Evolutionary conservation across 805 yeast species (phyloP).

Genomic region (Saccharomycopsis sp.): DNA sequence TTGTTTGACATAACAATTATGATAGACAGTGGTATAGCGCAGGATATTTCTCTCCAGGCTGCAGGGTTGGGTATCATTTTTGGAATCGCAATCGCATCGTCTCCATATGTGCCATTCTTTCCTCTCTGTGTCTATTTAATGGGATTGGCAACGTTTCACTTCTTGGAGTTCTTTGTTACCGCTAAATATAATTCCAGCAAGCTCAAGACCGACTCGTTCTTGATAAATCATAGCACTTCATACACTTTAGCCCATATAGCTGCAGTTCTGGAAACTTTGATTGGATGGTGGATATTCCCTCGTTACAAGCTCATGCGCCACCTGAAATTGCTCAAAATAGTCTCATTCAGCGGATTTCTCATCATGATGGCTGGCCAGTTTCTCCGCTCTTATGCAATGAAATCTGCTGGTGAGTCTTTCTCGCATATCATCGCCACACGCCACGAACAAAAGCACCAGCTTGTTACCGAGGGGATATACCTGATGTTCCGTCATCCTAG

Average conservation of each 20-base stretch:
- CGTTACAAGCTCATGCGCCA: slow-evolving; percentile 25
- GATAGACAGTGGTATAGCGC: slow-evolving; percentile 35
- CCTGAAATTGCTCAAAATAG: slow-evolving; percentile 1
- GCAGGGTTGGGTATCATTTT: slow-evolving; percentile 36
- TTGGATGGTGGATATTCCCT: slow-evolving; percentile 40
- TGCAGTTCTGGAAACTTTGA: slow-evolving; percentile 44
- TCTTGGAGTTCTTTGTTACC: slow-evolving; percentile 75
- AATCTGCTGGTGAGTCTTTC: slow-evolving; percentile 79
- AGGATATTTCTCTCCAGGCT: slow-evolving; percentile 40
- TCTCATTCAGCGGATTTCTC: slow-evolving; percentile 40
- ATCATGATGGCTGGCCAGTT: slow-evolving; percentile 56
- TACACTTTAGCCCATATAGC: slow-evolving; percentile 51
- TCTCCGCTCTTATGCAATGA: slow-evolving; percentile 73
- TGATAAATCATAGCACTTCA: slow-evolving; percentile 55
- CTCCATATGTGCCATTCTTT: slow-evolving; percentile 24
- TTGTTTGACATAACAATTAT: not conserved
- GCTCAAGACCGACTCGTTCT: slow-evolving; percentile 63
- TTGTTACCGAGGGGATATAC: slow-evolving; percentile 75
- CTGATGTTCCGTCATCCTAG: slow-evolving; percentile 73
- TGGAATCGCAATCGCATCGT: slow-evolving; percentile 33
- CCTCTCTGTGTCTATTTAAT: slow-evolving; percentile 44
- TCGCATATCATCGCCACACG: slow-evolving; percentile 65
- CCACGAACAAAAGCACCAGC: slow-evolving; percentile 47
- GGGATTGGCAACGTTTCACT: slow-evolving; percentile 60
- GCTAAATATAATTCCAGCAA: slow-evolving; percentile 63